Conservation (phyloP, 768 basidiomycete species). For the Amanita inopinata region DNA sequence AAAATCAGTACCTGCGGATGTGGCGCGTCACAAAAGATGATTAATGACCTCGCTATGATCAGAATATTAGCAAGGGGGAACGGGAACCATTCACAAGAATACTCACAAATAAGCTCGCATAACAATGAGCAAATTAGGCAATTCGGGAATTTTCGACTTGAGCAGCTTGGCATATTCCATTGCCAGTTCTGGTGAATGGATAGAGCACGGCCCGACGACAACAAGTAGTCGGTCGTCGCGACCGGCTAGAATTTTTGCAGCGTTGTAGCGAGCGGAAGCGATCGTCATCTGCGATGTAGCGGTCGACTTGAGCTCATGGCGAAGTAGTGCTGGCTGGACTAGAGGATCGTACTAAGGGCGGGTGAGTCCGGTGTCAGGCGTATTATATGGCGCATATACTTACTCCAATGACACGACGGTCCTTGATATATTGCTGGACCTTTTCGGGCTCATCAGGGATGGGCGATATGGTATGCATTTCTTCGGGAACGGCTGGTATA, state of each 20-base stretch:
- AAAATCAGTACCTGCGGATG: background rate
- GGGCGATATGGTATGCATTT: conserved; percentile 50
- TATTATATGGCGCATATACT: conserved; percentile 14
- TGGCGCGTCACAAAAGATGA: background rate
- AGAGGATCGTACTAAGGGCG: conserved; percentile 81
- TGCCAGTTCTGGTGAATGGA: conserved; percentile 83
- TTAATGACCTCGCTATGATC: conserved; percentile 24
- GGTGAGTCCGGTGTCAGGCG: conserved; percentile 7
- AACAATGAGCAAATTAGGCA: conserved; percentile 77
- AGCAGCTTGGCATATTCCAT: conserved; percentile 71
- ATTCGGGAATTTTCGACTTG: conserved; percentile 53
- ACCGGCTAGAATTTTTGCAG: conserved; percentile 74
- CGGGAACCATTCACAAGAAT: conserved; percentile 7
- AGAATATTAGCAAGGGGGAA: conserved; percentile 7
- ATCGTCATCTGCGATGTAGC: conserved; percentile 62
- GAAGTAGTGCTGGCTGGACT: conserved; percentile 83
- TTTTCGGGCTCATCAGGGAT: conserved; percentile 55
- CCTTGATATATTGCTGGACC: conserved; percentile 68
- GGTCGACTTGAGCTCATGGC: conserved; percentile 74
- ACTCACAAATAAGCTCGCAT: conserved; percentile 97
- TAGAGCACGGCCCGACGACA: conserved; percentile 92
- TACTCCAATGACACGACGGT: conserved; percentile 74
- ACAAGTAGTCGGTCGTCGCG: conserved; percentile 82
- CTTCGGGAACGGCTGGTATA: conserved; percentile 30
- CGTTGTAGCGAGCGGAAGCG: conserved; percentile 65